A percentile compares a stretch with the other conserved stretches of the same genome.
Conservation (phyloP, 805 yeast genomes). For the Saccharomycopsis sp. region DNA sequence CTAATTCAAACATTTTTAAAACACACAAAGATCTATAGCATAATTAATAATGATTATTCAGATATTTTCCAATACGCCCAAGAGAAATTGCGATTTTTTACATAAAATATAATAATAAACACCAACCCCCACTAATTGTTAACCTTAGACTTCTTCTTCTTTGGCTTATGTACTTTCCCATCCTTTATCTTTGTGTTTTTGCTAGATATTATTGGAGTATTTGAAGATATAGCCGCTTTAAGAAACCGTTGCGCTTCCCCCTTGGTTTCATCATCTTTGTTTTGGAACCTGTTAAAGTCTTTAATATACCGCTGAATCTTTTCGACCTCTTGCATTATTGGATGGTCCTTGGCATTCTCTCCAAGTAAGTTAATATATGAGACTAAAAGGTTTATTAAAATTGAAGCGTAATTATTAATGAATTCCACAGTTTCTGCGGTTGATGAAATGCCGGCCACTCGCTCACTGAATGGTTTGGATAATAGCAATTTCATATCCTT, state of each 20-base stretch:
- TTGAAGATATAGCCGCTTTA: slow-evolving; percentile 7
- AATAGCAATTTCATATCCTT: slow-evolving; percentile 1
- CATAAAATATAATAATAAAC: neutral
- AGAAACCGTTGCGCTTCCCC: slow-evolving; percentile 6
- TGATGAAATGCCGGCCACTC: slow-evolving; percentile 3
- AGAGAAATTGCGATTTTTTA: neutral
- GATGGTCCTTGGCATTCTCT: slow-evolving; percentile 3
- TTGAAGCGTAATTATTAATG: slow-evolving; percentile 8
- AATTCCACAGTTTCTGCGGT: slow-evolving; percentile 8
- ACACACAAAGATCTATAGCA: slow-evolving; percentile 6
- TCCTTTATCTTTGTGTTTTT: neutral
- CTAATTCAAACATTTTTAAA: slow-evolving; percentile 14
- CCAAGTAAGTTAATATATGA: slow-evolving; percentile 11
- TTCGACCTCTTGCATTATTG: slow-evolving; percentile 3
- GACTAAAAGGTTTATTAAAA: slow-evolving; percentile 2
- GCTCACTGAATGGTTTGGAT: slow-evolving; percentile 13
- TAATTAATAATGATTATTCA: slow-evolving; percentile 10
- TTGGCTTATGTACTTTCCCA: neutral
- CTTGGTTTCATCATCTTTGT: neutral
- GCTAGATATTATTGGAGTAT: slow-evolving; percentile 5
- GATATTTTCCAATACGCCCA: slow-evolving; percentile 7
- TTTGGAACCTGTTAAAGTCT: neutral
- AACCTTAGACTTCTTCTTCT: neutral
- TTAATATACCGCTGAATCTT: slow-evolving; percentile 5
- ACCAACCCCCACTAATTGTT: neutral